Base-by-base conservation (phyloP, 805 yeast species). In the Lachancea nothofagi region DNA sequence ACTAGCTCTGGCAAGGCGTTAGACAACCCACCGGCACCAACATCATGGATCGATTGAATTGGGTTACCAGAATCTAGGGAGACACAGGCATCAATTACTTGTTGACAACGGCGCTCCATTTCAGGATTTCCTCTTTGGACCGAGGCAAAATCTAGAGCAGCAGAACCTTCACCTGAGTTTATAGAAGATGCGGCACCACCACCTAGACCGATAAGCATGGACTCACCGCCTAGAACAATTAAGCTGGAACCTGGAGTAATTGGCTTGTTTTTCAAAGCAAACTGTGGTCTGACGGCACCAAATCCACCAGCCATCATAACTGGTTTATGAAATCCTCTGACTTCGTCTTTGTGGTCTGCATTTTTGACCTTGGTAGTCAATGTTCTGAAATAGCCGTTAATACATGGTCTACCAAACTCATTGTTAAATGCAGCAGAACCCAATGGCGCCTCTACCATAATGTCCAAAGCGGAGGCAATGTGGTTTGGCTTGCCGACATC, bases 101-200 rank as follows among this genome's bases (percentile, higher is more conserved):
- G 93, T 66, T 93, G 99, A 22, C 97, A 96, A 62, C 99, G 83
- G 69, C 98, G 85, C 69, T 93, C 96, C 83, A 93, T 89, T 68
- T 93, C 99, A 14, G 99, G 97, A 67, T 93, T 93, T 42, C 97
- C 98, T 71, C 99, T 82, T 71, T 93, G 99, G 29, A 93, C 99
- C 14, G 97, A 89, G 9, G 98, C 98, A 67, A 88, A 93, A 71
- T 93, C 99, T 55, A 93, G 76, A 49, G 82, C 95, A 22, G 95
- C 97, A 29, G 95, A 84, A 38, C 93, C 96, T 62, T 86, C 96
- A 54, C 97, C 96, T 18, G 96, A 84, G n/a, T 95, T 78, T 36
- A 89, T 78, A 10, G 96, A 85, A 2, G 98, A 93, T 5, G 98
- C 98, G 29, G 99, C 99, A 67, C 99, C 99, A 57, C 99, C 99